phyloP scores from a whole-genome alignment of 305 asterid genomes.

The Vinca major region DNA sequence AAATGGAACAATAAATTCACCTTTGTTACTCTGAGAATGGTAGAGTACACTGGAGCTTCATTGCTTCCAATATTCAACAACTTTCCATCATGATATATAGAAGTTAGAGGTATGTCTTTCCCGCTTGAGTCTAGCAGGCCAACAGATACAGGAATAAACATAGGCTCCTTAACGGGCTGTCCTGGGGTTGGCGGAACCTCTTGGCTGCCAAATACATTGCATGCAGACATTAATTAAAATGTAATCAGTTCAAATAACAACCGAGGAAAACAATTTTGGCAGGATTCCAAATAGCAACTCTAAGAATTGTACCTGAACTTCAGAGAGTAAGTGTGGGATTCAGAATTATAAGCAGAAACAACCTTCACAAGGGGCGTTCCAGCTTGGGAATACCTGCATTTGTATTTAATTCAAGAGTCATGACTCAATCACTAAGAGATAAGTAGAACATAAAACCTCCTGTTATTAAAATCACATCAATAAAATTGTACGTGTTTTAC shows the following conservation, averaged over 20 bases:
- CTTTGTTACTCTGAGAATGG: conserved; percentile 77
- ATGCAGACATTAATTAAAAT: conserved; percentile 7
- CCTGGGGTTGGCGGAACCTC: conserved; percentile 89
- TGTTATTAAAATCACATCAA: background rate
- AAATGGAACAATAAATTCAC: conserved; percentile 29
- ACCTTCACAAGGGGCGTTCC: conserved; percentile 84
- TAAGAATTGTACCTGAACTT: conserved; percentile 55
- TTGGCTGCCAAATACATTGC: conserved; percentile 49
- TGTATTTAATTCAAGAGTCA: conserved; percentile 1
- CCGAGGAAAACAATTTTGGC: background rate
- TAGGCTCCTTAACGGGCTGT: conserved; percentile 72
- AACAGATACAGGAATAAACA: conserved; percentile 82
- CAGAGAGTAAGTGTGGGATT: conserved; percentile 55
- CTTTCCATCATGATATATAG: conserved; percentile 53
- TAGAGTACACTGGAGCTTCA: conserved; percentile 44
- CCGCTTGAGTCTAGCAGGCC: conserved; percentile 81
- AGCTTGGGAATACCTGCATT: conserved; percentile 95
- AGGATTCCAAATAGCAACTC: conserved; percentile 4
- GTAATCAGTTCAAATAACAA: conserved; percentile 5
- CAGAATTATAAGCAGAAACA: conserved; percentile 43
- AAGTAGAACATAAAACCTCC: background rate
- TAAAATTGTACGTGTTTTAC: background rate
- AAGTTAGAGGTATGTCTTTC: conserved; percentile 69
- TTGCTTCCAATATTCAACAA: conserved; percentile 36
- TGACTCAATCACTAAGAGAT: background rate